A percentile compares a stretch with the other conserved stretches of the same genome.
phyloP scores from a whole-genome alignment of 2,329 filamentous ascomycete species.

The Metarhizium brunneum region DNA sequence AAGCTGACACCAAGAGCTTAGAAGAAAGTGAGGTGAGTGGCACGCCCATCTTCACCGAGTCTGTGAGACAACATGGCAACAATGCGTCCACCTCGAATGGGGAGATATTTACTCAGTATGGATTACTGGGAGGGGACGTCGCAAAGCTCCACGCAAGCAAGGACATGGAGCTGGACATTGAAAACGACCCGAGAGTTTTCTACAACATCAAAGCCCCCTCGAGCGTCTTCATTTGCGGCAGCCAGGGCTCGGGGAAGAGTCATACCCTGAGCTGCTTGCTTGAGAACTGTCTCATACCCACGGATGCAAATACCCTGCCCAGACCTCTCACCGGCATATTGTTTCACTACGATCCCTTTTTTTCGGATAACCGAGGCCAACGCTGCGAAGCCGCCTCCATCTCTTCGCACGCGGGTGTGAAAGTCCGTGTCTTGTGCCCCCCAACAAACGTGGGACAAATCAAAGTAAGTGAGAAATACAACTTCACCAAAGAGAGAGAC shows the following conservation, averaged over 20 bases:
- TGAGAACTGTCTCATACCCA: constrained; percentile 46
- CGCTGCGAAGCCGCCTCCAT: constrained; percentile 54
- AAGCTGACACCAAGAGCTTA: not conserved
- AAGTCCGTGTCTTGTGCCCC: constrained; percentile 44
- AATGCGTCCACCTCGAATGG: not conserved
- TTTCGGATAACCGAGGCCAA: constrained; percentile 34
- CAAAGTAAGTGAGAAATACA: constrained; percentile 11
- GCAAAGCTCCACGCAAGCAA: not conserved
- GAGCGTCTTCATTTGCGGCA: constrained; percentile 55
- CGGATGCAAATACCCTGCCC: constrained; percentile 33
- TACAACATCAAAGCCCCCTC: constrained; percentile 41
- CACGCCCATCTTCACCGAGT: constrained; percentile 12
- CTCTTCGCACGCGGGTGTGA: constrained; percentile 29
- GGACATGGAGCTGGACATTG: not conserved
- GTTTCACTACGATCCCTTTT: constrained; percentile 55
- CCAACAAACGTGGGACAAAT: constrained; percentile 40
- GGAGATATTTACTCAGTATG: constrained; percentile 10
- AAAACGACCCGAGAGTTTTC: constrained; percentile 24
- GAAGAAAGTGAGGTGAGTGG: constrained; percentile 7
- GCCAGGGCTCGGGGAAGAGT: constrained; percentile 55
- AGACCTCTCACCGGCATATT: constrained; percentile 50
- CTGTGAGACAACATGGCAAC: constrained; percentile 4
- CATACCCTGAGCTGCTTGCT: constrained; percentile 47
- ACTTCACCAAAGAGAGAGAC: not conserved
- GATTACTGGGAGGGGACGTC: constrained; percentile 10